phyloP scores from a whole-genome alignment of 2,329 filamentous ascomycete genomes.

The Fusarium praegraminearum region DNA sequence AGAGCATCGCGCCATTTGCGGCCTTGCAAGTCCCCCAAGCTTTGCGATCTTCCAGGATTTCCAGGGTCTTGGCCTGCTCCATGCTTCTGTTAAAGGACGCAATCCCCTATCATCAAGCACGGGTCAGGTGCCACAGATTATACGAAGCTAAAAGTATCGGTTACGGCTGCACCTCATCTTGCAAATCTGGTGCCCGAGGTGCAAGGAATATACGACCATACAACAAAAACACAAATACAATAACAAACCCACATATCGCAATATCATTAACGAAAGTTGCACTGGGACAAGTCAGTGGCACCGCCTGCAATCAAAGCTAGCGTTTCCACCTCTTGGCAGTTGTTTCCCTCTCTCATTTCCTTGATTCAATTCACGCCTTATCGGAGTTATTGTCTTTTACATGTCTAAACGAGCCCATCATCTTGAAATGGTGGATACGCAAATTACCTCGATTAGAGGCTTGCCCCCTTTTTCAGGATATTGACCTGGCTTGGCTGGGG shows the following conservation, averaged over 20 bases:
- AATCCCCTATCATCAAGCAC: conserved; percentile 16
- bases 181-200: conserved; percentile 7
- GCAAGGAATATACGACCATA: neutral
- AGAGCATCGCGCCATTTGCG: conserved; percentile 41
- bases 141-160: conserved; percentile 28
- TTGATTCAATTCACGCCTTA: conserved; percentile 1
- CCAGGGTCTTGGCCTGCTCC: conserved; percentile 34
- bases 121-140: conserved; percentile 27
- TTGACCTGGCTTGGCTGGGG: conserved; percentile 33
- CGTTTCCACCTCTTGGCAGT: conserved; percentile 28
- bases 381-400: conserved; percentile 21
- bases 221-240: conserved; percentile 4
- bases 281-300: conserved; percentile 28
- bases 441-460: conserved; percentile 45
- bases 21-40: conserved; percentile 31
- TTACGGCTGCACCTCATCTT: conserved; percentile 26
- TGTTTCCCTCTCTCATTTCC: conserved; percentile 16
- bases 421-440: conserved; percentile 46
- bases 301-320: conserved; percentile 29
- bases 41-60: conserved; percentile 26
- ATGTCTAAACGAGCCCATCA: conserved; percentile 37
- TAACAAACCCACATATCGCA: neutral
- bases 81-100: conserved; percentile 21
- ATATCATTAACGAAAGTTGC: conserved; percentile 9
- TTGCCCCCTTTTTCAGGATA: conserved; percentile 43